A percentile compares a stretch with the other conserved stretches of the same genome.
These are phyloP conservation scores for Puccinellia tenuiflora DNA, from an alignment of 176 grass and related monocot genomes.

Conservation along the genomic window DNA sequence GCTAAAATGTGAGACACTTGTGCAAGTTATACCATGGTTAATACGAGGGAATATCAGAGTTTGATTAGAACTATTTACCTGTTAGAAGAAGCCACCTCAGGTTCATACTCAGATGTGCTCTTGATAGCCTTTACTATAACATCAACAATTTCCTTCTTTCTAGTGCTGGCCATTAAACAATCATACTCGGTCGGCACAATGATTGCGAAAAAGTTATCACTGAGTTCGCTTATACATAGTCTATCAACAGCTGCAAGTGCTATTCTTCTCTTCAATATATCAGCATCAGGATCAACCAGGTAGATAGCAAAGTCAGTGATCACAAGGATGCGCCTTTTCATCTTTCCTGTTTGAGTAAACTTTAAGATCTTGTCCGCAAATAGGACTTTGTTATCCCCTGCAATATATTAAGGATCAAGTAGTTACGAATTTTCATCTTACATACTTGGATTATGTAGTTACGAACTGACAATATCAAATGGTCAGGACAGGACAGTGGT, in stretches of 20 bases:
- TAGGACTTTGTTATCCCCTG: conserved; percentile 84
- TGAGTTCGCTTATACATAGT: conserved; percentile 68
- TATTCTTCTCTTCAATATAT: conserved; percentile 92
- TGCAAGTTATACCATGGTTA: neutral
- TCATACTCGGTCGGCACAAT: conserved; percentile 88
- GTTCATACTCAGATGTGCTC: conserved; percentile 71
- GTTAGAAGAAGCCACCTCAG: conserved; percentile 79
- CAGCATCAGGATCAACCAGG: conserved; percentile 74
- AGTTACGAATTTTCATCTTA: too few species aligned
- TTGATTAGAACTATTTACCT: conserved; percentile 46
- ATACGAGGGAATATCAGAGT: neutral
- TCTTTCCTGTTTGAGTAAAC: conserved; percentile 84
- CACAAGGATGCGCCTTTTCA: conserved; percentile 76
- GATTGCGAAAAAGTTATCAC: conserved; percentile 81
- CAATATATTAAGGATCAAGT: conserved; percentile 6
- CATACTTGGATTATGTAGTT: neutral
- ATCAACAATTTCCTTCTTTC: conserved; percentile 84
- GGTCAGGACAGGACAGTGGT: neutral
- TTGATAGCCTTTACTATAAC: conserved; percentile 68
- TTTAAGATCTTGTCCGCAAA: conserved; percentile 87
- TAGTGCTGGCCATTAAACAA: conserved; percentile 75
- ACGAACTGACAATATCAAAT: neutral
- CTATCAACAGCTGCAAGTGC: conserved; percentile 82
- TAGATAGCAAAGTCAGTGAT: conserved; percentile 94
- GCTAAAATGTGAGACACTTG: neutral